Evolutionary conservation across 2,329 filamentous ascomycete species (phyloP).

Genomic region (Penicillium sumatraense): DNA sequence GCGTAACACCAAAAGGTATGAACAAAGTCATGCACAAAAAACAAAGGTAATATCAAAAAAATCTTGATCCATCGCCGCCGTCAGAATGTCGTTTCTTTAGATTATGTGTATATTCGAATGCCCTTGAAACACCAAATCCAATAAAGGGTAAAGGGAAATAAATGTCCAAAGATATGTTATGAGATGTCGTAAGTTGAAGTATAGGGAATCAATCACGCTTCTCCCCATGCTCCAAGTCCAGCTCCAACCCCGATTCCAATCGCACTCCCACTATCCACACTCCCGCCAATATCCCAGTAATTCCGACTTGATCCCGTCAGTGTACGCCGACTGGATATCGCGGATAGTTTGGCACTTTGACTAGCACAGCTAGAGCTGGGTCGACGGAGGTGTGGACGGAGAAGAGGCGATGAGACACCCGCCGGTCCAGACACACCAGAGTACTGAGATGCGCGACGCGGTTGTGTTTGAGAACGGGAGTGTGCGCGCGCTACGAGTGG

Average conservation of each 20-base stretch:
- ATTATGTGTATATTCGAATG: background rate
- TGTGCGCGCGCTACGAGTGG: conserved; percentile 72
- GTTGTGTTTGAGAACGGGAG: conserved; percentile 53
- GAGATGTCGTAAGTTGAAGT: background rate
- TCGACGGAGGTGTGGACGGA: conserved; percentile 51
- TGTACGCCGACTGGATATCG: conserved; percentile 65
- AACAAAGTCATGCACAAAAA: background rate
- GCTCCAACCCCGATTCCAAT: conserved; percentile 71
- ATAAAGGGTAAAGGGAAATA: background rate
- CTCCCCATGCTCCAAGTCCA: conserved; percentile 79
- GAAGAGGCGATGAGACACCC: conserved; percentile 37
- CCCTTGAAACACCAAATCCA: background rate
- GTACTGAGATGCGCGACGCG: conserved; percentile 56
- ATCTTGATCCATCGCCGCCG: background rate
- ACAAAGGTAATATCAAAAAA: background rate
- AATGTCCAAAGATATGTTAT: background rate
- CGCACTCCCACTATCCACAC: conserved; percentile 74
- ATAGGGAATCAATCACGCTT: conserved; percentile 55
- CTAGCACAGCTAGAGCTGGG: conserved; percentile 76
- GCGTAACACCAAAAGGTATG: too few relatives aligned
- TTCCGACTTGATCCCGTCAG: conserved; percentile 71
- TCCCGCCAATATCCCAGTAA: conserved; percentile 90
- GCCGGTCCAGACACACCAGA: conserved; percentile 32
- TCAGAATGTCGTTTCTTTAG: conserved; percentile 1
- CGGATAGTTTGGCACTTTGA: conserved; percentile 79